A percentile compares a stretch with the other conserved stretches of the same genome.
These are phyloP conservation scores for Proteromonas lacertae DNA, from an alignment of 352 stramenopile genomes.

Conservation along the genomic window DNA sequence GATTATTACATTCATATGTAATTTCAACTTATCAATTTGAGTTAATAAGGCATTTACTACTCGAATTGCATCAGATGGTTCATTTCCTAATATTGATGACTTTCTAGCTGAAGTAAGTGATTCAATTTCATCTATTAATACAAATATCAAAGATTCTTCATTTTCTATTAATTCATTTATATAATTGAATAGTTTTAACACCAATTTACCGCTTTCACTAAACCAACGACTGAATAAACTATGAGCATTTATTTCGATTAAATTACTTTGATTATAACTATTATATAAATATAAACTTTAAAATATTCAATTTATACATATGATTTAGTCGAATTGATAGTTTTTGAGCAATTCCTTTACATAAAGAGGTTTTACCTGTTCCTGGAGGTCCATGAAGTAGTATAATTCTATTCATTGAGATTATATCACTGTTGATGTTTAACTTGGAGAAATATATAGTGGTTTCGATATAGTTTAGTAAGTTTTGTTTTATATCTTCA, in stretches of 20 bases:
- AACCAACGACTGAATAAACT: slow-evolving; percentile 60
- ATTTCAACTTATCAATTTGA: slow-evolving; percentile 24
- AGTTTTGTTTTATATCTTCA: slow-evolving; percentile 23
- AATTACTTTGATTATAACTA: too few species aligned
- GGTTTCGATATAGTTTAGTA: slow-evolving; percentile 44
- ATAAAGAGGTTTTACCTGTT: slow-evolving; percentile 60
- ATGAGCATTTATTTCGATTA: slow-evolving; percentile 61
- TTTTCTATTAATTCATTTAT: slow-evolving; percentile 51
- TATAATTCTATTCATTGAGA: slow-evolving; percentile 53
- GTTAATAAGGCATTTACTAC: slow-evolving; percentile 51
- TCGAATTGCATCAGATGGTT: slow-evolving; percentile 46
- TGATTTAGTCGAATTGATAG: slow-evolving; percentile 35
- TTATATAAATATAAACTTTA: too few species aligned
- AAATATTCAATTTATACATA: slow-evolving; percentile 22
- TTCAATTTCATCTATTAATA: slow-evolving; percentile 48
- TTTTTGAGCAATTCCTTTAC: slow-evolving; percentile 53
- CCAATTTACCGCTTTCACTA: slow-evolving; percentile 57
- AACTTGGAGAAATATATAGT: slow-evolving; percentile 43
- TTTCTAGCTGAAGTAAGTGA: slow-evolving; percentile 30
- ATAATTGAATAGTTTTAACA: slow-evolving; percentile 54
- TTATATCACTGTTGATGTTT: slow-evolving; percentile 38
- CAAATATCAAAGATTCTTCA: slow-evolving; percentile 32
- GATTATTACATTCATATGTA: slow-evolving; percentile 30
- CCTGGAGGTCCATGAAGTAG: slow-evolving; percentile 54
- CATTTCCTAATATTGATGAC: slow-evolving; percentile 22